These are phyloP conservation scores for Polytrichum commune DNA, from an alignment of 225 moss, liverwort and hornwort species.

Conservation along the genomic window DNA sequence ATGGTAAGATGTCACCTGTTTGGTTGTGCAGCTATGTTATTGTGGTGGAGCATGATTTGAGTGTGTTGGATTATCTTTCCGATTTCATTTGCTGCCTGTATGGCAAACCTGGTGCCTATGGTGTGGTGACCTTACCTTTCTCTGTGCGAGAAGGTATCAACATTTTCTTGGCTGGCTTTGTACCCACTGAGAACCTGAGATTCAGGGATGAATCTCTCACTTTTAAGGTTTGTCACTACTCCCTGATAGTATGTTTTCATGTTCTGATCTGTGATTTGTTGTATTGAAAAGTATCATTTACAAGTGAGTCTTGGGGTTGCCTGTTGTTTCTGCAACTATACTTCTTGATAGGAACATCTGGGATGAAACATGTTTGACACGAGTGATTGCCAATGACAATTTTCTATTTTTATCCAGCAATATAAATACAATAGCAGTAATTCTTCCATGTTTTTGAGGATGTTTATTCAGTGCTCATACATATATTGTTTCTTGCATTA, in stretches of 20 bases:
- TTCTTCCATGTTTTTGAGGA: too few relatives aligned
- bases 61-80: conserved; percentile 93
- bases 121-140: conserved; percentile 92
- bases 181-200: conserved; percentile 93
- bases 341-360: too few relatives aligned
- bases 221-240: conserved; percentile 62
- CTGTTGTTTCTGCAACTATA: too few relatives aligned
- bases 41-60: conserved; percentile 99
- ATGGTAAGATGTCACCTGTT: not conserved
- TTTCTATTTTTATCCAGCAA: too few relatives aligned
- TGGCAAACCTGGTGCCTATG: conserved; percentile 96
- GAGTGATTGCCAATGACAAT: too few relatives aligned
- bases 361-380: too few relatives aligned
- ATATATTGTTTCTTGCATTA: too few relatives aligned
- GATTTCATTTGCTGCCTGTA: conserved; percentile 98
- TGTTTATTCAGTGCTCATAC: too few relatives aligned
- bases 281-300: too few relatives aligned
- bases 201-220: conserved; percentile 96
- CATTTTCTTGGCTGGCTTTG: conserved; percentile 95
- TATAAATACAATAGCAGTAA: too few relatives aligned
- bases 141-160: conserved; percentile 97
- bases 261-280: too few relatives aligned
- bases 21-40: conserved; percentile 75
- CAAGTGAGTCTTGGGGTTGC: too few relatives aligned
- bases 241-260: not conserved